These are phyloP conservation scores for Sporothrix protearum DNA, from an alignment of 2,329 filamentous ascomycete genomes.

Conservation along the genomic window DNA sequence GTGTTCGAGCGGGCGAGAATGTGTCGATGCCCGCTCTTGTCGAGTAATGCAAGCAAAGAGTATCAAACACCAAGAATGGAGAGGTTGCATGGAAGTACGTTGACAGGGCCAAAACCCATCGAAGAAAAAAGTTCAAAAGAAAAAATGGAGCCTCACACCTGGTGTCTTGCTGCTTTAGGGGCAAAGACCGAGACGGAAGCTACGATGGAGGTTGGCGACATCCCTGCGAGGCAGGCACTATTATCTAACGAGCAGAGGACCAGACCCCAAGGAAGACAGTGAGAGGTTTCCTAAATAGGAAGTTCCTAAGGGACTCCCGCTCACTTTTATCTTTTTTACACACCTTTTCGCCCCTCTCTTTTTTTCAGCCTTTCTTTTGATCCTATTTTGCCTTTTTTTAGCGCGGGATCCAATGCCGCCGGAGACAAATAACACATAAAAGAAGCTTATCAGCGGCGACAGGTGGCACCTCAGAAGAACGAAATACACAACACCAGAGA, in stretches of 20 bases:
- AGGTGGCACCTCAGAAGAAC: neutral
- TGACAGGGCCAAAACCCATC: neutral
- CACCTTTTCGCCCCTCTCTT: neutral
- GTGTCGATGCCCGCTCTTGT: conserved; percentile 11
- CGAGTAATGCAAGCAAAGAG: neutral
- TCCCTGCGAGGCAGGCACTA: conserved; percentile 13
- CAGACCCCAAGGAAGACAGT: neutral
- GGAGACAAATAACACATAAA: neutral
- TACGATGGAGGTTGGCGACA: neutral
- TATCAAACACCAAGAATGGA: neutral
- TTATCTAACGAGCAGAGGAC: neutral
- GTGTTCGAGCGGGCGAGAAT: neutral
- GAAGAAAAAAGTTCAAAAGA: neutral
- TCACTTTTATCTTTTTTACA: neutral
- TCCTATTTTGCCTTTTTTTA: neutral
- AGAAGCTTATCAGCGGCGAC: neutral
- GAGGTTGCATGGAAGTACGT: neutral
- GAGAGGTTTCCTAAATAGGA: conserved; percentile 20
- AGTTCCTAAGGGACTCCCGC: conserved; percentile 12
- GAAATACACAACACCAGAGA: neutral
- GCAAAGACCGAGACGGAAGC: conserved; percentile 10
- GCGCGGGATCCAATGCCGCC: neutral
- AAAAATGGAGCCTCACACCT: neutral
- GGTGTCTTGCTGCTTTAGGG: conserved; percentile 16
- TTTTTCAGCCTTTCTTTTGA: neutral